phyloP scores from a whole-genome alignment of 2,329 filamentous ascomycete species.

The Kalmusia sp. region DNA sequence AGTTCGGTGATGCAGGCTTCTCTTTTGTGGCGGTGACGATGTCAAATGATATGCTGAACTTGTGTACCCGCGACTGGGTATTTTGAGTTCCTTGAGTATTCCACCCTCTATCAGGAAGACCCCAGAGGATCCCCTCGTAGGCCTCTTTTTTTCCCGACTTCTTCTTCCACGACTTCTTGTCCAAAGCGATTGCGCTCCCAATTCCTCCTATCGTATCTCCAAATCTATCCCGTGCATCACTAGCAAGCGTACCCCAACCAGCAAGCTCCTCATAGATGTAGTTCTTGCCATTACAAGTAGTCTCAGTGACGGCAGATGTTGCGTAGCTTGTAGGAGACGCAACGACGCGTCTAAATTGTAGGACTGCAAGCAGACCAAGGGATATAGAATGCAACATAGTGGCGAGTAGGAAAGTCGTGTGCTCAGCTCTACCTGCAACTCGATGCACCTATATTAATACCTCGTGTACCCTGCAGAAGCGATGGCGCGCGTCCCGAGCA shows the following conservation, averaged over 20 bases:
- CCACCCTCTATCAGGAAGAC: conserved; percentile 74
- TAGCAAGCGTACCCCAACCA: conserved; percentile 68
- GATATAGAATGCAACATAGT: conserved; percentile 28
- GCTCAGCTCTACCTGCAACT: conserved; percentile 5
- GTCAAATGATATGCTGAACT: conserved; percentile 67
- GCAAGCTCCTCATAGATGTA: conserved; percentile 73
- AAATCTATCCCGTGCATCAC: conserved; percentile 68
- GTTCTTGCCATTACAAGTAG: conserved; percentile 65
- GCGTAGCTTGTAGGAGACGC: conserved; percentile 21
- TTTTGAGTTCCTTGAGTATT: conserved; percentile 74
- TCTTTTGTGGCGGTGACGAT: conserved; percentile 60
- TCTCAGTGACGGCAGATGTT: conserved; percentile 27
- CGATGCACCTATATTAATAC: conserved; percentile 18
- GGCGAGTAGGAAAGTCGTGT: conserved; percentile 21
- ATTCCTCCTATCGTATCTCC: conserved; percentile 74
- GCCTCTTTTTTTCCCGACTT: conserved; percentile 48
- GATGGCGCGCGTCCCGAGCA: not conserved
- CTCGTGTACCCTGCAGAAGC: conserved; percentile 6
- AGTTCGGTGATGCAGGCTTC: conserved; percentile 65
- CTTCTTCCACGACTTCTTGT: conserved; percentile 65
- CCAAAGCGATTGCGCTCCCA: conserved; percentile 71
- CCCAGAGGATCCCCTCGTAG: conserved; percentile 69
- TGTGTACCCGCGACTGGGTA: conserved; percentile 72
- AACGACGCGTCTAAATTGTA: conserved; percentile 18
- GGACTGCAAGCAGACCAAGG: conserved; percentile 25